phyloP scores from a whole-genome alignment of 2,329 filamentous ascomycete genomes.

The Pestalotiopsis fici region DNA sequence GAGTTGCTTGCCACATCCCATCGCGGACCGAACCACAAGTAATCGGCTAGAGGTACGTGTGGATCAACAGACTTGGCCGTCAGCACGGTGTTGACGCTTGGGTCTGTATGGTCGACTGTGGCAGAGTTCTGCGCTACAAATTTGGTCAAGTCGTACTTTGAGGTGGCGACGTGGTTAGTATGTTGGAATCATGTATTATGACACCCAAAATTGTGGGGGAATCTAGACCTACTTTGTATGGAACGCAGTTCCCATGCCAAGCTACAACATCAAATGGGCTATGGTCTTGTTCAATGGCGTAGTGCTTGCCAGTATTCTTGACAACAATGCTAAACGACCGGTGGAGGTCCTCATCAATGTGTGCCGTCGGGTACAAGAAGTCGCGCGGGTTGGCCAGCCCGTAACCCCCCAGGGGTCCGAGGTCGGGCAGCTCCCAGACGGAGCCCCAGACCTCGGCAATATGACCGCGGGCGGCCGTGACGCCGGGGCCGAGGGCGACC shows the following conservation, averaged over 20 bases:
- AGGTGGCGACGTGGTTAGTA: not conserved
- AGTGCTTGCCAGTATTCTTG: conserved; percentile 59
- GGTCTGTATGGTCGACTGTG: conserved; percentile 59
- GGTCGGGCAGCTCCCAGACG: conserved; percentile 52
- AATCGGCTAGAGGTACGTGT: conserved; percentile 55
- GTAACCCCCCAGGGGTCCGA: conserved; percentile 55
- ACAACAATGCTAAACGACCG: not conserved
- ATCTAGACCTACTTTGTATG: conserved; percentile 33
- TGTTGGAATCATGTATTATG: not conserved
- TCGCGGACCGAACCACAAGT: conserved; percentile 59
- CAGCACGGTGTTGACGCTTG: conserved; percentile 58
- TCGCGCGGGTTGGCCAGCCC: conserved; percentile 56
- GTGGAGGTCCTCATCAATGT: conserved; percentile 37
- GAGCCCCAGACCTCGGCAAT: conserved; percentile 56
- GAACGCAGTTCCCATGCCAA: conserved; percentile 62
- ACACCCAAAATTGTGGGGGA: not conserved
- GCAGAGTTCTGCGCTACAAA: conserved; percentile 55
- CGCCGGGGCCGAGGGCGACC: not conserved
- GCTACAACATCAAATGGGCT: conserved; percentile 64
- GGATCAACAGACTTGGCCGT: conserved; percentile 51
- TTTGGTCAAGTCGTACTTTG: conserved; percentile 43
- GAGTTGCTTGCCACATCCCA: conserved; percentile 58
- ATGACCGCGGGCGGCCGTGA: conserved; percentile 39
- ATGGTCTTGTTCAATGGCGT: conserved; percentile 55
- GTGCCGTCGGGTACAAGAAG: conserved; percentile 55